phyloP scores from a whole-genome alignment of 768 basidiomycete species.

The Termitomyces sp. region DNA sequence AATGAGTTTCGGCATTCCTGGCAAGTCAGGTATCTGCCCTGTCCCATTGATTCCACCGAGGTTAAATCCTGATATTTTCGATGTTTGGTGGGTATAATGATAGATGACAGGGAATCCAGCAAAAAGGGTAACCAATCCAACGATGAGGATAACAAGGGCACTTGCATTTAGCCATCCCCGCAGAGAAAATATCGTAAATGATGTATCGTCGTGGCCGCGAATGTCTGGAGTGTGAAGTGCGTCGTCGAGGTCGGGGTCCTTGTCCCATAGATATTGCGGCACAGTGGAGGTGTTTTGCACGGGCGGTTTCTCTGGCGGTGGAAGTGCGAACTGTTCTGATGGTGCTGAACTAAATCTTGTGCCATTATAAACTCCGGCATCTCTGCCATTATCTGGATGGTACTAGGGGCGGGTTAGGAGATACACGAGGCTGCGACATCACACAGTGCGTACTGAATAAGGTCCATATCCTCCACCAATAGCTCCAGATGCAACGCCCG shows the following conservation, averaged over 20 bases:
- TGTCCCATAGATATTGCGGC: conserved; percentile 76
- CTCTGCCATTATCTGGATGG: conserved; percentile 47
- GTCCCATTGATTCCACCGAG: conserved; percentile 86
- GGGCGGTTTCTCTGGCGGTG: conserved; percentile 29
- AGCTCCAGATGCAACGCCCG: conserved; percentile 75
- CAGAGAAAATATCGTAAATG: conserved; percentile 72
- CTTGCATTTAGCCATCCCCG: conserved; percentile 84
- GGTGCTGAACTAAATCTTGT: conserved; percentile 57
- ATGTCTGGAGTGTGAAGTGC: conserved; percentile 85
- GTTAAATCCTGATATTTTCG: conserved; percentile 60
- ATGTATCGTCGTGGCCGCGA: conserved; percentile 54
- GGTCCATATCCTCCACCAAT: conserved; percentile 85
- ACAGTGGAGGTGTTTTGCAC: conserved; percentile 57
- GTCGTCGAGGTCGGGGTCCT: conserved; percentile 88
- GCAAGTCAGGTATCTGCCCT: conserved; percentile 82
- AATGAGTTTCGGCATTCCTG: conserved; percentile 65
- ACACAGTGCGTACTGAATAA: conserved; percentile 62
- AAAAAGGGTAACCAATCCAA: conserved; percentile 75
- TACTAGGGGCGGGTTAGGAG: conserved; percentile 41
- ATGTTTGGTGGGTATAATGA: conserved; percentile 39
- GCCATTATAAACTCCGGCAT: conserved; percentile 43
- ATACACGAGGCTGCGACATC: conserved; percentile 4
- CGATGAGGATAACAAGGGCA: conserved; percentile 66
- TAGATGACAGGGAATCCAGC: conserved; percentile 85
- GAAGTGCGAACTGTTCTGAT: conserved; percentile 37